These are phyloP conservation scores for Microbotryum saponariae DNA, from an alignment of 1,284 basidiomycete species.

Conservation along the genomic window DNA sequence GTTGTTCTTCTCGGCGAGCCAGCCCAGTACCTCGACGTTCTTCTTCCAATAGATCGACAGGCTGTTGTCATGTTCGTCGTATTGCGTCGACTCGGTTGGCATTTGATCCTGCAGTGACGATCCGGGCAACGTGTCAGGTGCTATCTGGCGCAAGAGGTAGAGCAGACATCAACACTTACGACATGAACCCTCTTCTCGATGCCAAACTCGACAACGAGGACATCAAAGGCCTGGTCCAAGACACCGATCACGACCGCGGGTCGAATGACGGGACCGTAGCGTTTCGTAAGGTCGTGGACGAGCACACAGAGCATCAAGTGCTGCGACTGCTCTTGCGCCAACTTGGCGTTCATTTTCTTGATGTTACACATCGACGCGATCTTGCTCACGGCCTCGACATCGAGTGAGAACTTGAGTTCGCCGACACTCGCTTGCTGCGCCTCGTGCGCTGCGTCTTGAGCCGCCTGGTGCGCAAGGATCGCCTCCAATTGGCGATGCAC, in stretches of 20 bases:
- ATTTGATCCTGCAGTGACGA: constrained; percentile 63
- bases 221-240: constrained; percentile 91
- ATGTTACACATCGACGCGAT: constrained; percentile 96
- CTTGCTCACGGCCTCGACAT: constrained; percentile 93
- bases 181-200: constrained; percentile 80
- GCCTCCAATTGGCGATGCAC: constrained; percentile 96
- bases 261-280: constrained; percentile 88
- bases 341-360: constrained; percentile 77
- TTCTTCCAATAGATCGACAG: constrained; percentile 67
- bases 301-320: constrained; percentile 92
- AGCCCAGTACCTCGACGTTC: constrained; percentile 71
- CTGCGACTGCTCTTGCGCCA: constrained; percentile 92
- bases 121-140: constrained; percentile 49
- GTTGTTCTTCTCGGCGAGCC: constrained; percentile 78
- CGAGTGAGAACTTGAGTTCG: constrained; percentile 88
- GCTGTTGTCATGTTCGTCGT: constrained; percentile 82
- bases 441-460: background rate
- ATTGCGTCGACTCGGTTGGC: constrained; percentile 71
- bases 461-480: constrained; percentile 48
- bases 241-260: constrained; percentile 89
- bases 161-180: background rate
- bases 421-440: background rate
- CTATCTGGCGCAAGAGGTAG: background rate
- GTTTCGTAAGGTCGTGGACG: constrained; percentile 82
- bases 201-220: constrained; percentile 49